These are phyloP conservation scores for Carpinus fangiana DNA, from an alignment of 306 rosid genomes.

Conservation along the genomic window DNA sequence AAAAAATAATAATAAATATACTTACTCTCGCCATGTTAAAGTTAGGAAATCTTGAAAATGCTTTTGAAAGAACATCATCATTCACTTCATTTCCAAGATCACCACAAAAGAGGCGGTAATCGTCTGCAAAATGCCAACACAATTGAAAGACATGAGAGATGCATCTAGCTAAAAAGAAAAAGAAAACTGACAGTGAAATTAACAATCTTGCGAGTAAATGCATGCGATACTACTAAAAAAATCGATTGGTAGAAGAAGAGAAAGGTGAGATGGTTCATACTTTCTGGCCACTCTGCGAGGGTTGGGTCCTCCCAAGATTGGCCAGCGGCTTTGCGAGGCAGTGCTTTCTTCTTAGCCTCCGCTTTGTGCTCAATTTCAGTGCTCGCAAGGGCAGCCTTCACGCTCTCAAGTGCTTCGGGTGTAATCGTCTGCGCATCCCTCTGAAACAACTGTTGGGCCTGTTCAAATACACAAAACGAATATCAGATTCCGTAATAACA, in stretches of 20 bases:
- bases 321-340: conserved; percentile 97
- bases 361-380: conserved; percentile 86
- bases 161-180: not conserved
- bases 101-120: conserved; percentile 86
- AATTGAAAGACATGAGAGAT: conserved; percentile 10
- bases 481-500: not conserved
- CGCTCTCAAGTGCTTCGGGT: conserved; percentile 91
- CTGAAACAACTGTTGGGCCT: conserved; percentile 92
- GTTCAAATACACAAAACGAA: conserved; percentile 19
- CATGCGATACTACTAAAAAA: not conserved
- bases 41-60: conserved; percentile 90
- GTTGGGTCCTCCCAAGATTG: conserved; percentile 95
- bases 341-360: conserved; percentile 78
- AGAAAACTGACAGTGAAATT: not conserved
- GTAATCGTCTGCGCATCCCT: conserved; percentile 92
- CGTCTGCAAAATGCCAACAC: conserved; percentile 54
- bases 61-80: conserved; percentile 92
- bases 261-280: conserved; percentile 32
- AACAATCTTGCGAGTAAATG: not conserved
- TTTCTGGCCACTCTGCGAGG: conserved; percentile 96
- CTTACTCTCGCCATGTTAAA: conserved; percentile 92
- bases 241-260: too few relatives aligned
- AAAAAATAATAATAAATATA: conserved; percentile 6
- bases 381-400: conserved; percentile 90
- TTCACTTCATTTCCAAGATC: conserved; percentile 99